A percentile compares a stretch with the other conserved stretches of the same genome.
These are phyloP conservation scores for Moniliophthora roreri DNA, from an alignment of 1,284 basidiomycete species.

Conservation along the genomic window DNA sequence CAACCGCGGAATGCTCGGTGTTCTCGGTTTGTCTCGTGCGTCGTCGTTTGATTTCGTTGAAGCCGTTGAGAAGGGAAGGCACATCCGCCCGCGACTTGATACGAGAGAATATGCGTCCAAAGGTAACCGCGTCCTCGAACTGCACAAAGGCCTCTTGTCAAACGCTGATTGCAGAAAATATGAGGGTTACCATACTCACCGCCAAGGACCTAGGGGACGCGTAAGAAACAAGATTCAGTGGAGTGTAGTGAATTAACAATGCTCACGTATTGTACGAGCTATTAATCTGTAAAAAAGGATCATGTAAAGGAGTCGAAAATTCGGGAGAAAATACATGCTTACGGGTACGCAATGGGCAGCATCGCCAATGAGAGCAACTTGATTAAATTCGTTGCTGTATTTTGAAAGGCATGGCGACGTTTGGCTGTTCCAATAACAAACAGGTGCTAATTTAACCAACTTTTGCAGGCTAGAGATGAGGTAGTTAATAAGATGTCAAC, in stretches of 20 bases:
- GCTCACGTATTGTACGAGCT: conserved; percentile 19
- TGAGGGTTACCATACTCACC: too few species aligned
- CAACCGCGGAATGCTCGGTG: conserved; percentile 9
- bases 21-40: conserved; percentile 13
- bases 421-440: conserved; percentile 15
- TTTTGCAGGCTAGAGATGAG: conserved; percentile 8
- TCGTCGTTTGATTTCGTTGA: conserved; percentile 11
- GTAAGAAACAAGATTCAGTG: too few species aligned
- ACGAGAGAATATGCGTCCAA: conserved; percentile 18
- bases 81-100: conserved; percentile 10
- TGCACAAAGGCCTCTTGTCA: too few species aligned
- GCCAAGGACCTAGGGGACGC: too few species aligned
- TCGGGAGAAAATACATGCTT: neutral
- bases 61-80: conserved; percentile 16
- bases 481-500: neutral
- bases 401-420: conserved; percentile 7
- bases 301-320: too few species aligned
- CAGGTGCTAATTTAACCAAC: conserved; percentile 4
- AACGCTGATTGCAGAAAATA: conserved; percentile 10
- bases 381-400: conserved; percentile 4
- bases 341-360: conserved; percentile 18
- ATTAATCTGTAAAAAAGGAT: conserved; percentile 20
- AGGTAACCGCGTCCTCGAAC: conserved; percentile 21
- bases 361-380: conserved; percentile 20
- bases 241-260: too few species aligned